Evolutionary conservation across 2,329 filamentous ascomycete genomes (phyloP), one percentile per base, ranked within the genome.

Genomic region (Aspergillus pseudotamarii): DNA sequence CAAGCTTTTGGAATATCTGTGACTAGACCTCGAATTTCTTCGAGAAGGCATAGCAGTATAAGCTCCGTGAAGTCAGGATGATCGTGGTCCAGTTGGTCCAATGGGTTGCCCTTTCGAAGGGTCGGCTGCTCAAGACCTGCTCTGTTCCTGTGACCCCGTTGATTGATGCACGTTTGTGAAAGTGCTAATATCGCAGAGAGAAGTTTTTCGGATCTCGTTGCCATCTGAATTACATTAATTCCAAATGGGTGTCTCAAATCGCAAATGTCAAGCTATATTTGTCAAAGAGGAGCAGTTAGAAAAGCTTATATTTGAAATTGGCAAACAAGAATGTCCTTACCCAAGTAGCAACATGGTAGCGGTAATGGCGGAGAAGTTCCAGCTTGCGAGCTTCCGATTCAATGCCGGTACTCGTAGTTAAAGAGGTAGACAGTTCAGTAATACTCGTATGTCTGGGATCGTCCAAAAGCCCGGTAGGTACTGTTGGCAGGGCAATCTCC

Each of bases 201-300:
- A 23, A 71, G 64, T 10, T 48, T 55, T 2, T 64, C 60, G 0
- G 69, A 73, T 3, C 45, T 34, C 48, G 71, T 67, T 6, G 73
- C 72, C 19, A 71, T 55, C 41, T 73, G 72, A 10, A 78, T 70
- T 0, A 77, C 73, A 12, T 74, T 63, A 10, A 81, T 75, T 1
- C 81, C 80, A 64, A 82, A 82, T 0, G 76, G 73, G 54, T 80
- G 80, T 1, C 71, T 71, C 36, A 77, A 66, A 46, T 82, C 81
- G 50, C 75, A 80, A 5, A 82, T 78, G 60, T 83, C 81, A 28
- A 83, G 72, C 81, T 82, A 38, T 14, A 30, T 30, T 30, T 28
- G 11, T 12, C 5, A 1, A 10, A 32, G 11, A 45, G 6, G 56
- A 9, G 41, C 21, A 30, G 26, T 43, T 19, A 58, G 57, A 28